Evolutionary conservation across 805 yeast genomes (phyloP).

Genomic region (Zygosaccharomyces bailii): DNA sequence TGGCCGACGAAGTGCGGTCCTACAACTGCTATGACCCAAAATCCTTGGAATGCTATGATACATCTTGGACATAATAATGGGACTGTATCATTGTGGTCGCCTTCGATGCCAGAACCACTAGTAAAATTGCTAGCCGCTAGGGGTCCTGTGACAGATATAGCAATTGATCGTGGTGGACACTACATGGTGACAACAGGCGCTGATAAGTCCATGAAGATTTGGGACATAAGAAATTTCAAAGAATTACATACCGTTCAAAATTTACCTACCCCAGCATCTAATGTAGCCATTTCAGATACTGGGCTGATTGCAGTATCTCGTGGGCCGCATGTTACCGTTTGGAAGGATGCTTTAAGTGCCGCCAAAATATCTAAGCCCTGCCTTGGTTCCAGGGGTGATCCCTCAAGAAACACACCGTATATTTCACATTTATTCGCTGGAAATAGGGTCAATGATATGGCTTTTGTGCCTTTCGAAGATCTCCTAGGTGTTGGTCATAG

Average conservation of each 20-base stretch:
- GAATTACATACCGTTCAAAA: constrained; percentile 59
- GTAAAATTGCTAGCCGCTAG: constrained; percentile 76
- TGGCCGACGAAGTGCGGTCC: constrained; percentile 87
- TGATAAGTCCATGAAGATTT: constrained; percentile 77
- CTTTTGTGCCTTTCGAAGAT: constrained; percentile 94
- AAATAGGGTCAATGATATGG: constrained; percentile 60
- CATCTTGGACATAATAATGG: constrained; percentile 94
- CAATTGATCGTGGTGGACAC: constrained; percentile 85
- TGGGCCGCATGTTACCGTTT: constrained; percentile 92
- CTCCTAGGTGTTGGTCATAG: constrained; percentile 85
- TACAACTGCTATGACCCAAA: constrained; percentile 79
- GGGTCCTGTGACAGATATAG: constrained; percentile 84
- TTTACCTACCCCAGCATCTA: constrained; percentile 79
- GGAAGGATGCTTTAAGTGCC: constrained; percentile 76
- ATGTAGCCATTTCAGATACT: constrained; percentile 77
- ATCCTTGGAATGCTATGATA: constrained; percentile 94
- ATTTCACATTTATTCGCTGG: constrained; percentile 88
- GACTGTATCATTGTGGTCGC: constrained; percentile 90
- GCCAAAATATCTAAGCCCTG: constrained; percentile 48
- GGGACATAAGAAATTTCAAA: constrained; percentile 88
- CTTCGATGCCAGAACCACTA: constrained; percentile 78
- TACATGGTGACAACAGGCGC: constrained; percentile 93
- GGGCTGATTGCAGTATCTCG: constrained; percentile 87
- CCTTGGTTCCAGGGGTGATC: constrained; percentile 35
- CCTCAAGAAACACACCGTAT: constrained; percentile 62